Base-by-base conservation (phyloP, 2,329 filamentous ascomycete genomes). In the Aspergillus luchuensis region DNA sequence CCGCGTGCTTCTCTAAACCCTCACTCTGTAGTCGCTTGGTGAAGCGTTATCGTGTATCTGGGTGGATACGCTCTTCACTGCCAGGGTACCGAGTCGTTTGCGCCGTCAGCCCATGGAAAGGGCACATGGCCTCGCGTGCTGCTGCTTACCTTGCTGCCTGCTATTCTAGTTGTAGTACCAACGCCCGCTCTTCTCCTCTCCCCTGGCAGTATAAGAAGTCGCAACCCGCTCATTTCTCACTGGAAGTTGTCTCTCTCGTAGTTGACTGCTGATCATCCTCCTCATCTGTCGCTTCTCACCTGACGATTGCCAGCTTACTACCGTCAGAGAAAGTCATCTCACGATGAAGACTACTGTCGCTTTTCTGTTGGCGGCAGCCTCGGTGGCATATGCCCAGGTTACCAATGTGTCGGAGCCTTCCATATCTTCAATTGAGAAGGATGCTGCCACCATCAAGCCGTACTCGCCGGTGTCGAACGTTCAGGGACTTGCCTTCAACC, bases 401-500 rank as follows among this genome's bases (percentile, higher is more conserved):
- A 66, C 62, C 49, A 69, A 69, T 7, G 63, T 64, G 30, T 55
- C 69, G 47, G 64, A 73, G 39, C 70, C 72, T 17, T 64, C 69
- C 38, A 63, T 70, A 8, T 60, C 71, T 5, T 67, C 73, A 59
- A 72, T 76, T 48, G 58, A 69, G 39, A 67, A 67, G 5, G 70
- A 74, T n/a, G 69, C 68, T 13, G 86, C 87, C 11, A 89, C 85
- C 2, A 87, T 85, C 10, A 79, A 83, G 70, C 87, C 87, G 2
- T 78, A 78, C 63, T 87, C 85, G 65, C 87, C 88, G 1, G 86
- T 84, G 17, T 88, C 83, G 72, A 75, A 86, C 68, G 86, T 92
- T 52, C 82, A 85, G 71, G 91, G 91, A 66, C 86, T 88, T 72
- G 88, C 82, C 0, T 93, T 93, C 72, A 84, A 92, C 73, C 86